These are phyloP conservation scores for Przewalskia tangutica DNA, from an alignment of 257 asterid species.

Conservation along the genomic window DNA sequence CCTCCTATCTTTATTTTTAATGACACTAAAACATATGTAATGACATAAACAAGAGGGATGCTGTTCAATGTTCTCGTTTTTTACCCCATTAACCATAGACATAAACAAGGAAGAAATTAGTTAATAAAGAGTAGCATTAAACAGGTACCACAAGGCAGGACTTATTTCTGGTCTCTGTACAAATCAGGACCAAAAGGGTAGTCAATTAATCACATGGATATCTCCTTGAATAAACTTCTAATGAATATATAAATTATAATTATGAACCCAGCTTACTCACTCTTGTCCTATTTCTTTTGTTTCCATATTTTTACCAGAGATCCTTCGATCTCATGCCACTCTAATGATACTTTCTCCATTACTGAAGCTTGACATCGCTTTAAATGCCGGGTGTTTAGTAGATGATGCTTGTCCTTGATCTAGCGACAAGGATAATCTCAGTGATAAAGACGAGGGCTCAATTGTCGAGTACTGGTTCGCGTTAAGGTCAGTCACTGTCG, in stretches of 20 bases:
- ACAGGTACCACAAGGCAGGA: slow-evolving; percentile 37
- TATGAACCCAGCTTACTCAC: background rate
- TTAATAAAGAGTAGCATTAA: slow-evolving; percentile 21
- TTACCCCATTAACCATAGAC: slow-evolving; percentile 21
- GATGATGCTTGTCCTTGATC: slow-evolving; percentile 36
- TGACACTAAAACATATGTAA: too few relatives aligned
- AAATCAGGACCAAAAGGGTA: slow-evolving; percentile 19
- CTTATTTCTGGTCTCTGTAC: slow-evolving; percentile 55
- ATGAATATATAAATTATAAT: slow-evolving; percentile 10
- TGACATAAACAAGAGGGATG: background rate
- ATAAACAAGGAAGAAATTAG: slow-evolving; percentile 18
- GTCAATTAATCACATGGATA: background rate
- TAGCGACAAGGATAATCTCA: slow-evolving; percentile 54
- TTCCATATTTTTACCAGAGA: slow-evolving; percentile 4
- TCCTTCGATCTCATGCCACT: slow-evolving; percentile 33
- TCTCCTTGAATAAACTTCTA: slow-evolving; percentile 18
- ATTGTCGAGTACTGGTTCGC: slow-evolving; percentile 17
- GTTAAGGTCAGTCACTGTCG: slow-evolving; percentile 37
- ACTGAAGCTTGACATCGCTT: slow-evolving; percentile 22
- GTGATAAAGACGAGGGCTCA: slow-evolving; percentile 41
- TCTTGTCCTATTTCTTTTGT: slow-evolving; percentile 1
- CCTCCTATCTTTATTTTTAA: too few relatives aligned
- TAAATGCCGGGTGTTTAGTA: slow-evolving; percentile 24
- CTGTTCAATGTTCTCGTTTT: slow-evolving; percentile 8
- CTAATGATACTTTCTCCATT: slow-evolving; percentile 41